phyloP scores from a whole-genome alignment of 2,329 filamentous ascomycete genomes.

The Nemania sp. region DNA sequence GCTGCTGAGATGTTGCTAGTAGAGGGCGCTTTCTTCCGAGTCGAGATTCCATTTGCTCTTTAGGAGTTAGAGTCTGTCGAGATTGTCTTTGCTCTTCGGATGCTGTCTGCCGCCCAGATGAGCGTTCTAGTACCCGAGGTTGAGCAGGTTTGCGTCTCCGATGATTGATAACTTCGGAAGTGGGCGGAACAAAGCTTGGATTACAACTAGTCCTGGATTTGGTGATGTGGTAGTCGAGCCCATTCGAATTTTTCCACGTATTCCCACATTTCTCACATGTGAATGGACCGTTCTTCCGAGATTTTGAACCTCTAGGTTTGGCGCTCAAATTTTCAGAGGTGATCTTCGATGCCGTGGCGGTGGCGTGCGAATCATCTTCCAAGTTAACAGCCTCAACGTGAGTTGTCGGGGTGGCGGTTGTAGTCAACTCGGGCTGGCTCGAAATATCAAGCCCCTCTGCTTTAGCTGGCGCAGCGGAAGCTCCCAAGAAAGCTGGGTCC shows the following conservation, averaged over 20 bases:
- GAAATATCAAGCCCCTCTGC: neutral
- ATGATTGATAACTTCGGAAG: slow-evolving; percentile 27
- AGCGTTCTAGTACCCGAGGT: slow-evolving; percentile 8
- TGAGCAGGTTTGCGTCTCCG: slow-evolving; percentile 17
- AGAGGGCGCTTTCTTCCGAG: neutral
- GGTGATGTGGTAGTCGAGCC: slow-evolving; percentile 60
- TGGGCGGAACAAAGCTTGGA: slow-evolving; percentile 45
- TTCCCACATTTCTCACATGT: slow-evolving; percentile 57
- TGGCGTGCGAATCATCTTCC: neutral
- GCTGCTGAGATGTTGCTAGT: neutral
- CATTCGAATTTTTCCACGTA: slow-evolving; percentile 61
- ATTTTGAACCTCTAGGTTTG: neutral
- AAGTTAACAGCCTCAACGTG: neutral
- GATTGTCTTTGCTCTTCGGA: slow-evolving; percentile 6
- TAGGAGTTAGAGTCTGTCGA: slow-evolving; percentile 10
- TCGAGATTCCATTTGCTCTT: slow-evolving; percentile 17
- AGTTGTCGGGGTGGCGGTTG: neutral
- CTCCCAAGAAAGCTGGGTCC: slow-evolving; percentile 29
- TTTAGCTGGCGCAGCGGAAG: neutral
- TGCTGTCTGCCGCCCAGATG: neutral
- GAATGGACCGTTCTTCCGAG: slow-evolving; percentile 36
- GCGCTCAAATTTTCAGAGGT: neutral
- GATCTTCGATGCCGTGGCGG: slow-evolving; percentile 14
- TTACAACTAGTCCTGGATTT: slow-evolving; percentile 60
- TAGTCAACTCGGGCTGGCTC: neutral